Percentiles rank a stretch among this genome's conserved stretches.
Conservation (phyloP, 371 early-diverging fungal genomes). For the Mucor indicus region DNA sequence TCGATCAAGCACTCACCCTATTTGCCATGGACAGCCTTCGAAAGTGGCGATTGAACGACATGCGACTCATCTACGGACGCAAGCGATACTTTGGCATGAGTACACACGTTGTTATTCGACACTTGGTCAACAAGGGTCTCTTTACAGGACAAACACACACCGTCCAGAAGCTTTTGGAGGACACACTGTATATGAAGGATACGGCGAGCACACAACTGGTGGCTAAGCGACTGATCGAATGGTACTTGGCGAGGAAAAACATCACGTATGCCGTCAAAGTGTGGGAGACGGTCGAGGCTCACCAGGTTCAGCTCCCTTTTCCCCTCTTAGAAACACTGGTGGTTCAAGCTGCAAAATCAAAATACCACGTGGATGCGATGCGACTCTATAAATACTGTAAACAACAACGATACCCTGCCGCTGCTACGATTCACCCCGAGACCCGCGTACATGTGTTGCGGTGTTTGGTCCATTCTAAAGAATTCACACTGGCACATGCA, state of each 20-base stretch:
- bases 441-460: constrained; percentile 16
- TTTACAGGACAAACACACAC: constrained; percentile 18
- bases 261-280: constrained; percentile 17
- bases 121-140: constrained; percentile 15
- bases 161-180: constrained; percentile 12
- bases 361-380: constrained; percentile 25
- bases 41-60: constrained; percentile 20
- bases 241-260: constrained; percentile 17
- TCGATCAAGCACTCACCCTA: constrained; percentile 15
- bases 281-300: constrained; percentile 16
- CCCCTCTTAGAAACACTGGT: not conserved
- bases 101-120: constrained; percentile 5
- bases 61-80: constrained; percentile 16
- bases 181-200: constrained; percentile 18
- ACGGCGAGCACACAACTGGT: constrained; percentile 4
- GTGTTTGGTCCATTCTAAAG: constrained; percentile 17
- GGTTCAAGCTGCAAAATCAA: constrained; percentile 7
- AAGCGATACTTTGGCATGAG: constrained; percentile 16
- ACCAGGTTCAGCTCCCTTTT: not conserved
- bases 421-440: constrained; percentile 2
- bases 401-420: constrained; percentile 26
- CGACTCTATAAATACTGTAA: constrained; percentile 23
- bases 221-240: constrained; percentile 14
- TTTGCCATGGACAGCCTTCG: constrained; percentile 18
- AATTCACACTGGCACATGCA: constrained; percentile 4